phyloP scores from a whole-genome alignment of 1,284 basidiomycete genomes.

The Farysia itapuensis region DNA sequence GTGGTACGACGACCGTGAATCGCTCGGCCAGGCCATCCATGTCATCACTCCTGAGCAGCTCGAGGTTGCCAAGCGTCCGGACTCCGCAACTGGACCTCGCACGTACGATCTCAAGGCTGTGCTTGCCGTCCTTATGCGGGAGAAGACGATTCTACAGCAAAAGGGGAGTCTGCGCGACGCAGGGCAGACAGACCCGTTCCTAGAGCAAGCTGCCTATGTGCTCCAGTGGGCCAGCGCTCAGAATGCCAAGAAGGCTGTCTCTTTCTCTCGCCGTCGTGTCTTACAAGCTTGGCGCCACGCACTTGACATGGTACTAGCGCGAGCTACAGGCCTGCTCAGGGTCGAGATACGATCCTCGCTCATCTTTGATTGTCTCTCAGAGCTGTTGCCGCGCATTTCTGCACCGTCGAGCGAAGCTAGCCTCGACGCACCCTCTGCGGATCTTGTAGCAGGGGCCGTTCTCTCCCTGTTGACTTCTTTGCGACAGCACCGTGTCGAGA shows the following conservation, averaged over 20 bases:
- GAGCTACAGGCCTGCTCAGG: conserved; percentile 43
- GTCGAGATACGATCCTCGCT: conserved; percentile 41
- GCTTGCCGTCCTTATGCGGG: conserved; percentile 59
- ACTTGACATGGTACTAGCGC: conserved; percentile 51
- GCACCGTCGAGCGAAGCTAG: conserved; percentile 29
- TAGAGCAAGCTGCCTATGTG: conserved; percentile 43
- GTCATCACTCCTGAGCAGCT: conserved; percentile 63
- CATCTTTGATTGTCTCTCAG: conserved; percentile 51
- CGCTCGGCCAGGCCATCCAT: conserved; percentile 68
- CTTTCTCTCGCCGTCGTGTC: conserved; percentile 37
- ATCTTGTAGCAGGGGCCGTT: conserved; percentile 78
- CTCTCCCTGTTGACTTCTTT: conserved; percentile 81
- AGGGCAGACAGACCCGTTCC: conserved; percentile 38
- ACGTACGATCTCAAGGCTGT: conserved; percentile 76
- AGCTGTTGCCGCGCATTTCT: conserved; percentile 49
- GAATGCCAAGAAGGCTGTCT: conserved; percentile 51
- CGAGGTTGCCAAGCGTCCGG: conserved; percentile 74
- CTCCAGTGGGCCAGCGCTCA: conserved; percentile 50
- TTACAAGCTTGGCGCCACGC: conserved; percentile 53
- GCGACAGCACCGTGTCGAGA: conserved; percentile 37
- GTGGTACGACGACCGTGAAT: conserved; percentile 72
- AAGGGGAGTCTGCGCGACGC: conserved; percentile 39
- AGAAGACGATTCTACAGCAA: conserved; percentile 39
- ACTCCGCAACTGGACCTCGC: conserved; percentile 71
- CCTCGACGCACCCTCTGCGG: conserved; percentile 70